Evolutionary conservation across 805 yeast species (phyloP), one percentile per base, ranked within the genome.

Genomic region (Lipomyces yamadae): DNA sequence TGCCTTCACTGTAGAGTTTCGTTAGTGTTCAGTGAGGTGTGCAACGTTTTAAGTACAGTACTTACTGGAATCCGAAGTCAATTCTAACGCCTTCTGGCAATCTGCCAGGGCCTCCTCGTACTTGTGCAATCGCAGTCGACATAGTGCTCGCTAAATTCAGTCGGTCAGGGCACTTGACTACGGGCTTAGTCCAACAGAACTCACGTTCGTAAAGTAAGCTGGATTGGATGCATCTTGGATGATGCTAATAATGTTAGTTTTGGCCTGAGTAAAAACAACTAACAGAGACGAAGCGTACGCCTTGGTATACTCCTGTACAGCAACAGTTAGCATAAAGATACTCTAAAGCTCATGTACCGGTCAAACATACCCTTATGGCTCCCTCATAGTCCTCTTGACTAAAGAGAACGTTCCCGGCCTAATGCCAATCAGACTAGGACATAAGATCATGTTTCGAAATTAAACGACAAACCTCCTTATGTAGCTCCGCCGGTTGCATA

Each of bases 371-470:
- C 62, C 66, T 64, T 6, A 75, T 67, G 6, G 78, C 78, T 10
- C 72, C 75, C 42, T 56, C 64, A 61, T 70, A 75, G 39, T 75
- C 76, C 52, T 68, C 71, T 15, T 71, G 72, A 29, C 68, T 65
- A 60, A 70, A 75, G 52, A 61, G 70, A n/a, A 55, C 70, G 65
- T 75, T 75, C 30, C 77, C 77, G 35, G 65, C 65, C 68, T 64
- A 39, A 24, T 34, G 11, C 52, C 33, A 30, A 35, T 32, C 29
- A 35, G 37, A 13, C 13, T 24, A n/a, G 10, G 10, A 39, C 13
- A 10, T n/a, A 24, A n/a, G 29, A 18, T 2, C n/a, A 11, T 18
- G 2, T 5, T 32, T 18, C 3, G 3, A n/a, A 37, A 42, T 15
- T n/a, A 8, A 15, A 35, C 62, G 7, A 35, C 62, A 3, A 6